Evolutionary conservation across 768 basidiomycete genomes (phyloP).

Genomic region (Trametes coccinea): DNA sequence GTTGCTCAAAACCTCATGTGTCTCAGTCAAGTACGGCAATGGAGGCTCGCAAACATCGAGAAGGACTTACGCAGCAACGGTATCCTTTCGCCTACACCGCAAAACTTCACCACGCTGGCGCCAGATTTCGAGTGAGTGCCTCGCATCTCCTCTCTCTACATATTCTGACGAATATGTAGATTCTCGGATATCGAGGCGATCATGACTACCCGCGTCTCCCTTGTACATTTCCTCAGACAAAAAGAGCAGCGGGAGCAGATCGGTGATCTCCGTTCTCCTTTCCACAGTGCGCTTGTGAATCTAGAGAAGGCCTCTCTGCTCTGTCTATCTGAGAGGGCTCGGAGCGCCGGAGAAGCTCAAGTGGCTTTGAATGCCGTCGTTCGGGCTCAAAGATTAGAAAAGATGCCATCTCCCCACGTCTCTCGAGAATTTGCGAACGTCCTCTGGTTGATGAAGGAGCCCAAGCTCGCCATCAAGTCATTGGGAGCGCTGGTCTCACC

Average conservation of each 20-base stretch:
- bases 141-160: neutral
- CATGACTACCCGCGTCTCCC: slow-evolving; percentile 76
- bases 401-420: slow-evolving; percentile 48
- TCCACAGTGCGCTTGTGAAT: slow-evolving; percentile 49
- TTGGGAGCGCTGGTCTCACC: slow-evolving; percentile 47
- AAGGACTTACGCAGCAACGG: slow-evolving; percentile 35
- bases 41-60: slow-evolving; percentile 48
- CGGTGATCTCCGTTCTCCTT: slow-evolving; percentile 63
- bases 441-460: slow-evolving; percentile 86
- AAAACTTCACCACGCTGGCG: slow-evolving; percentile 48
- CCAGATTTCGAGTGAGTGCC: slow-evolving; percentile 63
- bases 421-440: slow-evolving; percentile 87
- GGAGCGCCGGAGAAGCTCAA: slow-evolving; percentile 67
- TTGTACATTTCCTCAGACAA: slow-evolving; percentile 70
- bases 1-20: slow-evolving; percentile 76
- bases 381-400: slow-evolving; percentile 66
- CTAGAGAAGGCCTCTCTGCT: slow-evolving; percentile 74
- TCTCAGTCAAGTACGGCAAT: slow-evolving; percentile 71
- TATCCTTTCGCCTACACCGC: slow-evolving; percentile 39
- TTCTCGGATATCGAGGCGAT: slow-evolving; percentile 77
- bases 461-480: slow-evolving; percentile 76
- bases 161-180: slow-evolving; percentile 38
- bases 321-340: slow-evolving; percentile 68
- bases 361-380: slow-evolving; percentile 85
- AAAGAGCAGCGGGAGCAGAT: slow-evolving; percentile 77